Base-by-base conservation (phyloP, 192 early-diverging fungal species). In the Coemansia sp. region DNA sequence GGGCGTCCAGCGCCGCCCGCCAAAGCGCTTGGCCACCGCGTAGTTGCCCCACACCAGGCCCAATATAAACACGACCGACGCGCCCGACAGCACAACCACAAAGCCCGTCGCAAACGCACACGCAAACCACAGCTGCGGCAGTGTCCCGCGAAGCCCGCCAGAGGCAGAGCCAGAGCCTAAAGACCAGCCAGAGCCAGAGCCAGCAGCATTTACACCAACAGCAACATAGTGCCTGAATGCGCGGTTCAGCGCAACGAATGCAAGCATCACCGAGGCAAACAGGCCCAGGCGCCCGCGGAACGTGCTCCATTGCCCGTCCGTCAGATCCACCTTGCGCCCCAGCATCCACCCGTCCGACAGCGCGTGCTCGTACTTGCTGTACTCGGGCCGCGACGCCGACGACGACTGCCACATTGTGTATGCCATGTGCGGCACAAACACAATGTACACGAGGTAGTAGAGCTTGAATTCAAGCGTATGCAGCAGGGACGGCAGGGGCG, bases 61-160 rank as follows among this genome's bases (percentile, higher is more conserved):
- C 3, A 88, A 44, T 9, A 98, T 89, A 60, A 95, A 95, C 35
- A 96, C 45, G 2, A 86, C 45, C n/a, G 87, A 88, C 33, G 83
- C 79, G 2, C 94, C 95, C 56, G 89, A 84, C 14, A 93, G 69
- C 18, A 84, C 82, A 18, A 73, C 57, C 6, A 91, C 72, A 61
- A 89, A 91, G 10, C 82, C 55, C 11, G 83, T 50, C 5, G 88
- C 86, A 32, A 89, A 86, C 2, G 69, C 48, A 2, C 91, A 52
- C 24, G 84, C 80, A 52, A 86, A 85, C 70, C 82, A 84, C 64
- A 78, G 66, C 30, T 49, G 71, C 21, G 64, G 80, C 62, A 81
- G 61, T n/a, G 50, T 21, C 5, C 60, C 60, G 2, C 38, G 43
- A 12, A 19, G 2, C 18, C 8, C 16, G 33, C 33, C n/a, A 4